phyloP scores from a whole-genome alignment of 129 eudicot species.

The Dittrichia graveolens region DNA sequence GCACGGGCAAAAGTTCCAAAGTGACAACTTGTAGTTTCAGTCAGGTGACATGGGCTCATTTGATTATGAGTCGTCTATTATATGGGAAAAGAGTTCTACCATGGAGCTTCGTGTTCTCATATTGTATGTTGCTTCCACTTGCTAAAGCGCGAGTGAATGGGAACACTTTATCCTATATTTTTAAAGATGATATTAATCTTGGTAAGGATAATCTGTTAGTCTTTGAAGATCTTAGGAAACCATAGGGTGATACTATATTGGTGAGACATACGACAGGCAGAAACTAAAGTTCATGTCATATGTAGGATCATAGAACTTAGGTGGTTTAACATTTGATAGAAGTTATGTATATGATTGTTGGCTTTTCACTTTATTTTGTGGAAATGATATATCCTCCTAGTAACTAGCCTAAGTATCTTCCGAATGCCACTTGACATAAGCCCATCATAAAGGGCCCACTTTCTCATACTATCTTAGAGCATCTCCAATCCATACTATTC shows the following conservation, averaged over 20 bases:
- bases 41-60: background rate
- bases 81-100: background rate
- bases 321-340: background rate
- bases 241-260: conserved; percentile 4
- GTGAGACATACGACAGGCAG: background rate
- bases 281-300: background rate
- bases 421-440: too few species aligned
- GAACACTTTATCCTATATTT: background rate
- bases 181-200: background rate
- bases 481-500: too few species aligned
- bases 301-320: conserved; percentile 4
- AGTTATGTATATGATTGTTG: conserved; percentile 6
- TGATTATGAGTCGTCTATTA: background rate
- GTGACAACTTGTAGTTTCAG: background rate
- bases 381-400: too few species aligned
- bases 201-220: background rate
- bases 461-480: too few species aligned
- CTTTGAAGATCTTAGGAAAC: conserved; percentile 18
- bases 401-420: too few species aligned
- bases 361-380: background rate
- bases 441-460: too few species aligned
- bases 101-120: background rate
- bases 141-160: background rate
- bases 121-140: background rate
- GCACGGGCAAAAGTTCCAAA: background rate